Base-by-base conservation (phyloP, 2,329 filamentous ascomycete species). In the Volutella citrinella region DNA sequence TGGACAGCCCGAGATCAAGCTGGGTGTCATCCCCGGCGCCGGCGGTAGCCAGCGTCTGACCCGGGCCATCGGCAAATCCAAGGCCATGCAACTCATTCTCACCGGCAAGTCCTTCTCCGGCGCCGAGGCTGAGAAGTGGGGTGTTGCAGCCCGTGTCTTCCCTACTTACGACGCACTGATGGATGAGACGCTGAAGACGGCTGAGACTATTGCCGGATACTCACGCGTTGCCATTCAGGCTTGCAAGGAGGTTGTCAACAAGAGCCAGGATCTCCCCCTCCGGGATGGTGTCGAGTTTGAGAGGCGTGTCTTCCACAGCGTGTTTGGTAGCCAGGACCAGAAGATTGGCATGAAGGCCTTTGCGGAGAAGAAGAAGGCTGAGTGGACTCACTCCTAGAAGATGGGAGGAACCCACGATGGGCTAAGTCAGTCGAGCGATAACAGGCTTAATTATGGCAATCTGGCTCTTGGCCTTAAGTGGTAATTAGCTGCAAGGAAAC, bases 331-430 rank as follows among this genome's bases (percentile, higher is more conserved):
- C 60, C 78, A 87, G 67, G 93, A 98, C 64, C 93, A 98, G 68
- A 98, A 97, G 74, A 87, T 96, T 61, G 90, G 88, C 63, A 81
- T 97, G 93, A 82, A 82, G 61, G 93, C 93, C 10, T 98, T 98
- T 73, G 85, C 87, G 3, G 86, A 90, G 66, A 97, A 97, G 80
- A 80, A 86, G 69, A 94, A 94, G 76, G 69, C 93, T 0, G 81
- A 93, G 61, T 98, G 93, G 91, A 81, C 76, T 42, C 74, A 96
- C 61, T 80, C 87, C 59, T 94, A 76, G 47, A 32, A 7, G 15
- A 19, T 27, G 20, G 15, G 29, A 36, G 22, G 32, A 27, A 25
- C 12, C n/a, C n/a, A n/a, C n/a, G n/a, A n/a, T n/a, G n/a, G n/a
- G n/a, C n/a, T n/a, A n/a, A n/a, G n/a, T n/a, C n/a, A n/a, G n/a